Conservation (phyloP, 257 asterid genomes). For the Solanum rostratum region DNA sequence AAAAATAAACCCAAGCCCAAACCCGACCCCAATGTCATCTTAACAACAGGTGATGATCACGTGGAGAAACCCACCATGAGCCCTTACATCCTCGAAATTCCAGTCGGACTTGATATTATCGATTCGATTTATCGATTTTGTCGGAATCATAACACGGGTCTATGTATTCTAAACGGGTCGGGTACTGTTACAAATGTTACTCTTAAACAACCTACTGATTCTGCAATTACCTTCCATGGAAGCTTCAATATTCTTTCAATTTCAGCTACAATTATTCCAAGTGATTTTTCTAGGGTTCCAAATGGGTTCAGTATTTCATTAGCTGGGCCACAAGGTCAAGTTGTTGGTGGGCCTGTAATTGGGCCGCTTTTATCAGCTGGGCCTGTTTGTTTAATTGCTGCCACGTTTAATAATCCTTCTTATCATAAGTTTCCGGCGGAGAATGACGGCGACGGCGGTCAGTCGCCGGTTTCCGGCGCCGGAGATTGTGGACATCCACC, state of each 20-base stretch:
- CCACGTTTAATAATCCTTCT: constrained; percentile 45
- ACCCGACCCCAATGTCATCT: constrained; percentile 13
- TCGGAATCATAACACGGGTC: constrained; percentile 24
- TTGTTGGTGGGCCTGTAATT: constrained; percentile 63
- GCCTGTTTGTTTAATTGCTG: constrained; percentile 54
- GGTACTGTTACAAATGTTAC: constrained; percentile 49
- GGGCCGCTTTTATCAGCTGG: constrained; percentile 57
- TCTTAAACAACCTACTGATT: constrained; percentile 52
- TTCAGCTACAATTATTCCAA: constrained; percentile 39
- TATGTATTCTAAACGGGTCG: constrained; percentile 46
- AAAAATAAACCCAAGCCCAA: constrained; percentile 50
- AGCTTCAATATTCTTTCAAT: constrained; percentile 57
- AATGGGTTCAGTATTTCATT: constrained; percentile 43
- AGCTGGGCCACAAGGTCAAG: constrained; percentile 83
- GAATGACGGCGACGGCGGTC: constrained; percentile 5
- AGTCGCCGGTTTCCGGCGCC: background rate
- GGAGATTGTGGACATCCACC: constrained; percentile 3
- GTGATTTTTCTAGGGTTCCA: background rate
- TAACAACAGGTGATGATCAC: constrained; percentile 25
- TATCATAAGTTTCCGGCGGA: constrained; percentile 35
- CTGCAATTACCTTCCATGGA: constrained; percentile 65
- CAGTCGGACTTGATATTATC: constrained; percentile 37
- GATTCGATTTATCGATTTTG: constrained; percentile 32
- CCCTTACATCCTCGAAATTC: constrained; percentile 60
- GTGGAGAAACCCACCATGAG: constrained; percentile 37